Evolutionary conservation across 768 basidiomycete genomes (phyloP).

Genomic region (Filobasidium wieringae): DNA sequence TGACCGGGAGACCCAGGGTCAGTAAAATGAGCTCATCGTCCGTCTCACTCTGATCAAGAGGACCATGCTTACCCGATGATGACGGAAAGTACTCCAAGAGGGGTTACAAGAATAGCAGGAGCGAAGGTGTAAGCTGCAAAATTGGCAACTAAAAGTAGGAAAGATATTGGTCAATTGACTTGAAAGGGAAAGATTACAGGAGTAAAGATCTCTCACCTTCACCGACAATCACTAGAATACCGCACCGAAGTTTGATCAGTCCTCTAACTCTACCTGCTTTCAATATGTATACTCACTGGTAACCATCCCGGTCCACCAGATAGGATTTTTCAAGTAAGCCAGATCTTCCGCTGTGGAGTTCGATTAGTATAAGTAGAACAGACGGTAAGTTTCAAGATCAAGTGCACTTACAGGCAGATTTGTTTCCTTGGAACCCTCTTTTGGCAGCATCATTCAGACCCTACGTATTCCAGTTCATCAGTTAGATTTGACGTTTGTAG

Average conservation of each 20-base stretch:
- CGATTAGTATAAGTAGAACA: not conserved
- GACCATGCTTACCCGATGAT: constrained; percentile 65
- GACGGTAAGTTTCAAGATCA: not conserved
- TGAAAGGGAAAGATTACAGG: not conserved
- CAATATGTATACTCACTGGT: constrained; percentile 53
- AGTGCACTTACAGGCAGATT: constrained; percentile 36
- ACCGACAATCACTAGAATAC: constrained; percentile 67
- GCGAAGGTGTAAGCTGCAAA: constrained; percentile 98
- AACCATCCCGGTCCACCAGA: constrained; percentile 95
- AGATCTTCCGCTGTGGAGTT: constrained; percentile 60
- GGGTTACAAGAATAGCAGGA: constrained; percentile 94
- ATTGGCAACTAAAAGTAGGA: constrained; percentile 41
- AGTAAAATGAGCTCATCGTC: not conserved
- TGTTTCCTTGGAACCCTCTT: constrained; percentile 22
- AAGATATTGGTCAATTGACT: not conserved
- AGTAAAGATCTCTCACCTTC: constrained; percentile 64
- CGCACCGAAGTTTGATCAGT: constrained; percentile 10
- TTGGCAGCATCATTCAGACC: constrained; percentile 77
- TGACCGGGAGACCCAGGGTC: not conserved
- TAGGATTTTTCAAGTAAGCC: constrained; percentile 74
- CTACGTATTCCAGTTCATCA: constrained; percentile 41
- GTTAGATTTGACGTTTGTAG: not conserved
- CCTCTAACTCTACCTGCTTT: not conserved
- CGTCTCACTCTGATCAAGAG: not conserved
- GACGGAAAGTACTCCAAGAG: constrained; percentile 90